phyloP scores from a whole-genome alignment of 139 green algal genomes.

The Haematococcus lacustris region DNA sequence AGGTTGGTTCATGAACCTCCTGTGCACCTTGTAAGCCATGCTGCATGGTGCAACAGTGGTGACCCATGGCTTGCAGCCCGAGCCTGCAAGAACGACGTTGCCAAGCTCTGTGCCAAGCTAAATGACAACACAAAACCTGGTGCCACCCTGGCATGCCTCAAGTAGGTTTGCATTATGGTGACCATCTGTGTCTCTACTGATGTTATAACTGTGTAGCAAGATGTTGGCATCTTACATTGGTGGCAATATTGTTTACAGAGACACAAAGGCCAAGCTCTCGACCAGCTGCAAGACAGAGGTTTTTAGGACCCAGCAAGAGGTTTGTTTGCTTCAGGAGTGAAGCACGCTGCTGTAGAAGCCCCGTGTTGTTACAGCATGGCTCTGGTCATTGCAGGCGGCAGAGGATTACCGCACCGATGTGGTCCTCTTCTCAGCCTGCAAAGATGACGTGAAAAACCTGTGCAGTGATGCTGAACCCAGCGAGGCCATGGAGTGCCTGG shows the following conservation, averaged over 20 bases:
- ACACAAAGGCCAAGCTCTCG: conserved; percentile 37
- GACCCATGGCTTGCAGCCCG: conserved; percentile 33
- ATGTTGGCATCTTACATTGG: no score
- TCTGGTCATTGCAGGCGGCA: conserved; percentile 45
- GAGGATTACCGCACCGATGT: conserved; percentile 63
- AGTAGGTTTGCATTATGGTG: no score
- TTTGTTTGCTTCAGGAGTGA: no score
- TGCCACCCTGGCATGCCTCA: conserved; percentile 53
- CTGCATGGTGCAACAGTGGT: no score
- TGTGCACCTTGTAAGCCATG: no score
- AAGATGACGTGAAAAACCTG: conserved; percentile 35
- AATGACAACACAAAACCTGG: conserved; percentile 26
- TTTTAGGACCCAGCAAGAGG: conserved; percentile 39
- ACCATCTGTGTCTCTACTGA: no score
- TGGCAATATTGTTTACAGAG: no score
- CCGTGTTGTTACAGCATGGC: no score
- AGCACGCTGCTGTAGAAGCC: no score
- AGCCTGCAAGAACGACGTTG: conserved; percentile 64
- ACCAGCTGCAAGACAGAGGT: conserved; percentile 48
- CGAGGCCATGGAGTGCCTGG: conserved; percentile 68
- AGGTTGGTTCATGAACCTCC: no score
- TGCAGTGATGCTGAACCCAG: conserved; percentile 53
- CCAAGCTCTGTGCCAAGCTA: conserved; percentile 47
- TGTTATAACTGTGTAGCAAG: no score
- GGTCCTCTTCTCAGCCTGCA: conserved; percentile 48